Evolutionary conservation across 1,139 yeast species (phyloP).

Genomic region (Candida anutae): DNA sequence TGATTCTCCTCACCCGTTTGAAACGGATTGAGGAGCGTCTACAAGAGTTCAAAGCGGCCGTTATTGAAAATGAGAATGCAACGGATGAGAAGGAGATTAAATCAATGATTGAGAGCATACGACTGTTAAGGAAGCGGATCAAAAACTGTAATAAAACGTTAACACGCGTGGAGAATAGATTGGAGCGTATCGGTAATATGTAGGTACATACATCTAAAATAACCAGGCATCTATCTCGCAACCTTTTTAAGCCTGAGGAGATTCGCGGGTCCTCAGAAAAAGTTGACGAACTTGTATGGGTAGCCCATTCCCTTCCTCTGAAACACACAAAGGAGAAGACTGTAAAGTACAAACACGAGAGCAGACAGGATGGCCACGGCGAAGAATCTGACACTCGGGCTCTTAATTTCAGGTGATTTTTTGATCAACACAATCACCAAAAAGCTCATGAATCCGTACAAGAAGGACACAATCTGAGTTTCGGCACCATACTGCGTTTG

Average conservation of each 20-base stretch:
- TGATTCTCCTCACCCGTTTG: constrained; percentile 43
- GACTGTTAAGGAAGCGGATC: constrained; percentile 27
- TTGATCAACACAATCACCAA: constrained; percentile 42
- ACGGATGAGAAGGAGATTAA: constrained; percentile 17
- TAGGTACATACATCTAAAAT: too few relatives aligned
- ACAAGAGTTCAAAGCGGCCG: constrained; percentile 13
- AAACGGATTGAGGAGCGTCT: constrained; percentile 34
- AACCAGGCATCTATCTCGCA: too few relatives aligned
- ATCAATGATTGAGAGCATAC: constrained; percentile 24
- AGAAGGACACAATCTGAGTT: constrained; percentile 63
- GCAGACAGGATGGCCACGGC: constrained; percentile 32
- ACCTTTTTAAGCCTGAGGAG: too few relatives aligned
- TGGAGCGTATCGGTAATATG: too few relatives aligned
- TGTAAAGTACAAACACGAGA: constrained; percentile 42
- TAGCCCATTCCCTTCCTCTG: constrained; percentile 52
- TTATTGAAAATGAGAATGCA: constrained; percentile 9
- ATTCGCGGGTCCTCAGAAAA: constrained; percentile 11
- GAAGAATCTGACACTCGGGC: constrained; percentile 34
- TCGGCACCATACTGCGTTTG: constrained; percentile 75
- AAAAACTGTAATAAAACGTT: too few relatives aligned
- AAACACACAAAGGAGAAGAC: constrained; percentile 49
- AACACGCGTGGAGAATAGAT: too few relatives aligned
- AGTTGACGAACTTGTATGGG: constrained; percentile 43
- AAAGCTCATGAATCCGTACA: constrained; percentile 53
- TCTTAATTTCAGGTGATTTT: constrained; percentile 38